Percentiles rank a stretch among this genome's conserved stretches.
These are phyloP conservation scores for Saksenaea vasiformis DNA, from an alignment of 371 early-diverging fungal species.

Conservation along the genomic window DNA sequence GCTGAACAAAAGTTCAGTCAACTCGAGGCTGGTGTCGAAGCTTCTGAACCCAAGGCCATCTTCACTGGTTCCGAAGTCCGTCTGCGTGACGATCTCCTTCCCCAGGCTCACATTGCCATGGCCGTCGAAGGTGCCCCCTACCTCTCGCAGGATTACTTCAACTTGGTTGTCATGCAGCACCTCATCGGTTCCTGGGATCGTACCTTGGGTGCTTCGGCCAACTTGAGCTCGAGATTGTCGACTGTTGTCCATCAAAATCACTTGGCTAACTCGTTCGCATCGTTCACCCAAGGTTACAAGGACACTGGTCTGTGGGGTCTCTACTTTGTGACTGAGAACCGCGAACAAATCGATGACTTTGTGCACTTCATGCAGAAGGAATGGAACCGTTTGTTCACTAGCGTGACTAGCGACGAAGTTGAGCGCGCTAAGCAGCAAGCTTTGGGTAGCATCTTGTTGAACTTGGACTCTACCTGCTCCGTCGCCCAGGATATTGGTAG, in stretches of 20 bases:
- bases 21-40: constrained; percentile 42
- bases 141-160: constrained; percentile 89
- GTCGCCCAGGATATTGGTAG: constrained; percentile 93
- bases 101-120: constrained; percentile 89
- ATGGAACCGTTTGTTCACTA: constrained; percentile 85
- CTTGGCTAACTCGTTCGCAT: constrained; percentile 91
- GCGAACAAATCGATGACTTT: constrained; percentile 78
- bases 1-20: constrained; percentile 87
- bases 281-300: constrained; percentile 94
- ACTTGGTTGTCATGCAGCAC: constrained; percentile 86
- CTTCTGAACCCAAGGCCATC: constrained; percentile 49
- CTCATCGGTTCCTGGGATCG: constrained; percentile 93
- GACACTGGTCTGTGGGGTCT: constrained; percentile 95
- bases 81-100: constrained; percentile 86
- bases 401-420: constrained; percentile 86
- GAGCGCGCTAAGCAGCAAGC: constrained; percentile 95
- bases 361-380: constrained; percentile 86
- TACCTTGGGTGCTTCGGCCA: constrained; percentile 76
- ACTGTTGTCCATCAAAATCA: constrained; percentile 74
- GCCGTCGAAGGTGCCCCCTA: constrained; percentile 92
- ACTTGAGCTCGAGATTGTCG: constrained; percentile 84
- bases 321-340: constrained; percentile 83
- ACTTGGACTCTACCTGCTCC: constrained; percentile 83
- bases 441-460: constrained; percentile 80
- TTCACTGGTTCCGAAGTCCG: constrained; percentile 92